phyloP scores from a whole-genome alignment of 2,329 filamentous ascomycete species.

The Pseudogymnoascus sp. region DNA sequence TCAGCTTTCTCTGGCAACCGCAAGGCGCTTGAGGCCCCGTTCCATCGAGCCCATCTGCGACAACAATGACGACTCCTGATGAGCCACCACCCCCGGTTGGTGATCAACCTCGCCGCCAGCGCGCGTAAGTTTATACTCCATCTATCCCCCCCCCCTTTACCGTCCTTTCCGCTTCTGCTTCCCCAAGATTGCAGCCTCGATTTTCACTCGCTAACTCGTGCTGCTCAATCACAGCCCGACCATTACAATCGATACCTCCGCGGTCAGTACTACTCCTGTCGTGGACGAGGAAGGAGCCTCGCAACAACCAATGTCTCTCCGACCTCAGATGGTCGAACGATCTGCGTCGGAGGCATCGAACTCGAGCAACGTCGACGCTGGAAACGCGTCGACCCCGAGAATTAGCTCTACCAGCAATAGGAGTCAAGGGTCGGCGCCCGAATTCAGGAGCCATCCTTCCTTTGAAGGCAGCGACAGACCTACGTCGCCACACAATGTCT shows the following conservation, averaged over 20 bases:
- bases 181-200: slow-evolving; percentile 1
- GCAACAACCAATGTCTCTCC: slow-evolving; percentile 26
- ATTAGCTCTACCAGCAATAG: slow-evolving; percentile 15
- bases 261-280: slow-evolving; percentile 32
- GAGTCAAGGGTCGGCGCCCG: slow-evolving; percentile 29
- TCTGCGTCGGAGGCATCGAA: neutral
- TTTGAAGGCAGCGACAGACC: slow-evolving; percentile 56
- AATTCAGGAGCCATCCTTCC: slow-evolving; percentile 45
- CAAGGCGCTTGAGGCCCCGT: neutral
- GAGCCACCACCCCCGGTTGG: neutral
- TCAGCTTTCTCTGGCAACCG: neutral
- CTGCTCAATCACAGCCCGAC: slow-evolving; percentile 32
- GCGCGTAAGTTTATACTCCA: slow-evolving; percentile 24
- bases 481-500: slow-evolving; percentile 60
- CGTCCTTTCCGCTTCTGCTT: neutral
- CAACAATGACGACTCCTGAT: neutral
- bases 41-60: neutral
- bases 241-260: slow-evolving; percentile 49
- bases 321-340: slow-evolving; percentile 27
- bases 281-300: slow-evolving; percentile 26
- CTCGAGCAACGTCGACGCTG: neutral
- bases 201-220: slow-evolving; percentile 16
- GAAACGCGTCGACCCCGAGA: neutral
- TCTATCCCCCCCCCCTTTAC: slow-evolving; percentile 6
- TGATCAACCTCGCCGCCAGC: slow-evolving; percentile 20